These are phyloP conservation scores for Exophiala calicioides DNA, from an alignment of 2,329 filamentous ascomycete species.

Conservation along the genomic window DNA sequence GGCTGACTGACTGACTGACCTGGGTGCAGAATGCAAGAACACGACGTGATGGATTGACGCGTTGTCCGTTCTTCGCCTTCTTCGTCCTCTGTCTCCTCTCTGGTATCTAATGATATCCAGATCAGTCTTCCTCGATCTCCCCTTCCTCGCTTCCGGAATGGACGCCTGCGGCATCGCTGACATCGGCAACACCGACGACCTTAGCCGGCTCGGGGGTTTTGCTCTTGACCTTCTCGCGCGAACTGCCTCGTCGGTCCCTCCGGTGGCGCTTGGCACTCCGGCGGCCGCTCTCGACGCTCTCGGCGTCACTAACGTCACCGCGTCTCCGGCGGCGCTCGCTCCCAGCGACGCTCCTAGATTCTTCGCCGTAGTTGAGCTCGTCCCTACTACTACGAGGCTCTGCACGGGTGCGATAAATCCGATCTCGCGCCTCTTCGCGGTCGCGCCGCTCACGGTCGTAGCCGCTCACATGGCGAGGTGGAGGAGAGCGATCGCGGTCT, in stretches of 20 bases:
- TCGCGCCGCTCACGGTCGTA: constrained; percentile 87
- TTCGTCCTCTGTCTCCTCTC: no score
- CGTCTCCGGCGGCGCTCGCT: constrained; percentile 71
- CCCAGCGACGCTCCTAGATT: constrained; percentile 58
- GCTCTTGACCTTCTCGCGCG: constrained; percentile 60
- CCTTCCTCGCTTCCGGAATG: constrained; percentile 94
- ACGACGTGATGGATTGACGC: no score
- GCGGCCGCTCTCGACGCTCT: constrained; percentile 59
- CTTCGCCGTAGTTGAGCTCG: constrained; percentile 87
- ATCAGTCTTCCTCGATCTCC: constrained; percentile 80
- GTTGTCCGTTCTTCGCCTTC: no score
- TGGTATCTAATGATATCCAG: no score
- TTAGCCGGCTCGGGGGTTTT: constrained; percentile 42
- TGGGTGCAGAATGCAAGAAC: no score
- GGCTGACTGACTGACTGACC: no score
- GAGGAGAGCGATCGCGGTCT: constrained; percentile 38
- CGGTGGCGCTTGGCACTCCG: constrained; percentile 57
- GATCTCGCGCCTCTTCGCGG: constrained; percentile 86
- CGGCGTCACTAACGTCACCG: constrained; percentile 71
- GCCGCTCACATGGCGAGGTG: constrained; percentile 36
- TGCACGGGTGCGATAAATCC: constrained; percentile 77
- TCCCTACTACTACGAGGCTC: constrained; percentile 79
- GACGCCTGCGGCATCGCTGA: constrained; percentile 60
- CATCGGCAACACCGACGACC: constrained; percentile 34
- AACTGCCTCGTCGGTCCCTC: constrained; percentile 41